phyloP scores from a whole-genome alignment of 345 rosid species.

The Melastoma malabathricum region DNA sequence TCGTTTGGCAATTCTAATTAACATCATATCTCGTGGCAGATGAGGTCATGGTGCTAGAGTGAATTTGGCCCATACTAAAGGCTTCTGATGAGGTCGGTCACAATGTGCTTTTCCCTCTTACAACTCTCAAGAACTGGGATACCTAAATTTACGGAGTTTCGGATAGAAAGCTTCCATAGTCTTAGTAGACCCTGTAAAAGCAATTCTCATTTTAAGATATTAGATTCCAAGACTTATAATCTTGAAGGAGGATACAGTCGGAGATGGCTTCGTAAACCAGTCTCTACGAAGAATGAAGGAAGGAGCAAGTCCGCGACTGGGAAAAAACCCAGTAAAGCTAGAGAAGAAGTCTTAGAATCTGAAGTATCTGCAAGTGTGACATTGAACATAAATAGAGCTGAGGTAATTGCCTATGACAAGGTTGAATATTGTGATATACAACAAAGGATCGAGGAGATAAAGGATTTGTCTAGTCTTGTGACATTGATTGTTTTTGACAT shows the following conservation, averaged over 20 bases:
- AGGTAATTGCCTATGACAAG: constrained; percentile 18
- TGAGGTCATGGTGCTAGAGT: not conserved
- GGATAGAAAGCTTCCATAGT: constrained; percentile 28
- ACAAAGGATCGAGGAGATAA: constrained; percentile 33
- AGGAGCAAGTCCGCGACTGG: constrained; percentile 17
- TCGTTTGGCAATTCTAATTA: no score
- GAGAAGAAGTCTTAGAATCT: constrained; percentile 26
- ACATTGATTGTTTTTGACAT: constrained; percentile 53
- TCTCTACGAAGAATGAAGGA: constrained; percentile 34
- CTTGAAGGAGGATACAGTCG: constrained; percentile 41
- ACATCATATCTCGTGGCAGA: no score
- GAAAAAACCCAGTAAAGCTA: constrained; percentile 19
- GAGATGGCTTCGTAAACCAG: constrained; percentile 44
- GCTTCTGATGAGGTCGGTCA: constrained; percentile 26
- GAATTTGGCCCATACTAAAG: not conserved
- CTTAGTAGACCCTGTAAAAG: constrained; percentile 14
- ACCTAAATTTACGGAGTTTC: constrained; percentile 32
- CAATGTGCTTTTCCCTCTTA: constrained; percentile 51
- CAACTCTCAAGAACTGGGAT: constrained; percentile 46
- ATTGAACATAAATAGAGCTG: constrained; percentile 24
- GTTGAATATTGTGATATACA: constrained; percentile 30
- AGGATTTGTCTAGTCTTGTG: constrained; percentile 38
- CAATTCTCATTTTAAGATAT: constrained; percentile 20
- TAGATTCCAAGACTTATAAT: constrained; percentile 26
- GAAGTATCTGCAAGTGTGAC: constrained; percentile 28